These are phyloP conservation scores for Candida nonsorbophila DNA, from an alignment of 805 yeast species.

Conservation along the genomic window DNA sequence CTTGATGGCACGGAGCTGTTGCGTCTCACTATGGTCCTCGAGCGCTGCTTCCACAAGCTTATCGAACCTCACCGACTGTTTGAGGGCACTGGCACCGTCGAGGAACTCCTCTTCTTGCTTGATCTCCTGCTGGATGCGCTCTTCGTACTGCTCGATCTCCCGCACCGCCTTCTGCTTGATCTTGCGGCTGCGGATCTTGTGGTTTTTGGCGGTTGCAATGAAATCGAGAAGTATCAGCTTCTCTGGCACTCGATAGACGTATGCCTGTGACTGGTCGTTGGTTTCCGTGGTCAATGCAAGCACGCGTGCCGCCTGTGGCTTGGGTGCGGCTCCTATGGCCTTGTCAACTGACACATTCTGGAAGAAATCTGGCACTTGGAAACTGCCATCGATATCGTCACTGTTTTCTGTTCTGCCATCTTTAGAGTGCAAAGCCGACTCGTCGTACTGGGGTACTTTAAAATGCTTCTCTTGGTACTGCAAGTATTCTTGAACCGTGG, in stretches of 20 bases:
- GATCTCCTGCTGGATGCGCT: slow-evolving; percentile 3
- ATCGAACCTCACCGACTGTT: slow-evolving; percentile 36
- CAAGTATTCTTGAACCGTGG: slow-evolving; percentile 24
- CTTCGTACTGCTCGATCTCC: slow-evolving; percentile 20
- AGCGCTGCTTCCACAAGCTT: slow-evolving; percentile 42
- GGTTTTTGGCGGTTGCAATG: slow-evolving; percentile 44
- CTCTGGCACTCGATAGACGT: slow-evolving; percentile 64
- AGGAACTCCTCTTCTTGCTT: slow-evolving; percentile 6
- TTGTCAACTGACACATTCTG: slow-evolving; percentile 14
- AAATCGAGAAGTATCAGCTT: slow-evolving; percentile 67
- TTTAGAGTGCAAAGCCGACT: slow-evolving; percentile 5
- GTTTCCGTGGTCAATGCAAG: slow-evolving; percentile 14
- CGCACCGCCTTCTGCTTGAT: slow-evolving; percentile 15
- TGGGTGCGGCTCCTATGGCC: slow-evolving; percentile 17
- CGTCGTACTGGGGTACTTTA: slow-evolving; percentile 8
- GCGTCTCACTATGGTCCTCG: slow-evolving; percentile 33
- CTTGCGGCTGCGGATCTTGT: slow-evolving; percentile 18
- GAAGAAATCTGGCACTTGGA: slow-evolving; percentile 25
- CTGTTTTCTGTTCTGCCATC: slow-evolving; percentile 8
- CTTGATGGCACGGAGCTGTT: slow-evolving; percentile 52
- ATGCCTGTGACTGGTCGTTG: slow-evolving; percentile 24
- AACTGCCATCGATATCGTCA: slow-evolving; percentile 17
- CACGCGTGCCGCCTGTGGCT: slow-evolving; percentile 11
- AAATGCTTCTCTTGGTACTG: slow-evolving; percentile 22
- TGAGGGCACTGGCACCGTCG: slow-evolving; percentile 14